Base-by-base conservation (phyloP, 768 basidiomycete genomes). In the Xanthoconium purpureum region DNA sequence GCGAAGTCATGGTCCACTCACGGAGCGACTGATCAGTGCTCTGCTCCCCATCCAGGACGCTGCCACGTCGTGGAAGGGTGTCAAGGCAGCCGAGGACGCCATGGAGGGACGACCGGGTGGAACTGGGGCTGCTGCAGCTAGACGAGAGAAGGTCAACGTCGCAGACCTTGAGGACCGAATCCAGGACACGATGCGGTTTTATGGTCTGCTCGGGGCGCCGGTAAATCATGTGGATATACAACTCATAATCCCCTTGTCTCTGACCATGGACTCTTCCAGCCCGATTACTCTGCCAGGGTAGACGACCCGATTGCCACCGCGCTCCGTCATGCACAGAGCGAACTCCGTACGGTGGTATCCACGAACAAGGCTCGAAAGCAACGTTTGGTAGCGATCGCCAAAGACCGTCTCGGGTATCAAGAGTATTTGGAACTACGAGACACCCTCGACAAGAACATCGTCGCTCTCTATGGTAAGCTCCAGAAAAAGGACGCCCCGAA, bases 281-380 rank as follows among this genome's bases (percentile, higher is more conserved):
- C 88, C 46, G 84, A 91, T 68, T 91, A 82, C 65, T 76, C 83
- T 24, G 79, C 84, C 44, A 84, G 88, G 57, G 88, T 94, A 37
- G 96, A 98, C 68, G 97, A 99, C 71, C 94, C 95, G 33, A 91
- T 99, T 47, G 88, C 94, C 9, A 85, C 90, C 2, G 89, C 92
- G 1, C 82, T 99, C 1, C 88, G 96, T 3, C 87, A 91, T 42
- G 90, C 92, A 17, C 97, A 99, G 69, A 75, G 80, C 14, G 84
- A 93, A 61, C 80, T 99, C 6, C 84, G 88, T 11, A 76, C 75
- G 7, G 89, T 98, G 47, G 78, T 89, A 3, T 80, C 85, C 10
- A 80, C 84, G 55, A 99, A 99, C 77, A 92, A 94, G 64, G 82
- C 84, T 4, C 87, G 96, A 13, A 89, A 89, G 68, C 72, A 74